These are phyloP conservation scores for Maudiozyma barnettii DNA, from an alignment of 805 yeast species.

Conservation along the genomic window DNA sequence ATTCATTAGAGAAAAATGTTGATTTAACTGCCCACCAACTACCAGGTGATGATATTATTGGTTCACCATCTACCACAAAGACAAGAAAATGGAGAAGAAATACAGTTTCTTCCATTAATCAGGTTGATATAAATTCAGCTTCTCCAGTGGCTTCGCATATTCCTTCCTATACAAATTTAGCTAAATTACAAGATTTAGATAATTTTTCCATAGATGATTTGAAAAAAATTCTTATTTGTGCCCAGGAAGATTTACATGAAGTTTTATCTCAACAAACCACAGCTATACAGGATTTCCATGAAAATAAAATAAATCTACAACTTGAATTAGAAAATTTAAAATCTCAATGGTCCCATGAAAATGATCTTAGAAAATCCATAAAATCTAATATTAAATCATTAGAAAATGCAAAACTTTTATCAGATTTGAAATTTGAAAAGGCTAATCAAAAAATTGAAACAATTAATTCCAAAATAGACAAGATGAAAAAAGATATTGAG, in stretches of 20 bases:
- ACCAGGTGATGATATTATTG: neutral
- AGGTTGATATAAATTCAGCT: conserved; percentile 1
- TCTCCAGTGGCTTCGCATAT: neutral
- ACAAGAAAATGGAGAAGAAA: conserved; percentile 21
- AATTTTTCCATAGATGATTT: conserved; percentile 24
- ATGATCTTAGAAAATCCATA: conserved; percentile 24
- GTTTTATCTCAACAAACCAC: conserved; percentile 22
- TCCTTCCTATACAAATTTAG: conserved; percentile 23
- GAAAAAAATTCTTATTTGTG: conserved; percentile 25
- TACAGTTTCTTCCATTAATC: conserved; percentile 5
- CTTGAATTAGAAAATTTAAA: conserved; percentile 25
- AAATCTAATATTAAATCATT: conserved; percentile 28
- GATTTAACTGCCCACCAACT: neutral
- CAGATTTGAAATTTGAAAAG: conserved; percentile 25
- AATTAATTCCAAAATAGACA: conserved; percentile 15
- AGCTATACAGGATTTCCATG: conserved; percentile 23
- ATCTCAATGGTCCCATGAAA: conserved; percentile 27
- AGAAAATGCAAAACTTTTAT: conserved; percentile 26
- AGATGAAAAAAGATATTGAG: conserved; percentile 24
- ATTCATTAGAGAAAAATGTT: neutral
- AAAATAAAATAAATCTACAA: conserved; percentile 20
- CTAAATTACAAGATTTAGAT: conserved; percentile 24
- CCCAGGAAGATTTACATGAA: conserved; percentile 30
- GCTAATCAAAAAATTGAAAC: conserved; percentile 21
- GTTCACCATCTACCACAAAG: conserved; percentile 3